phyloP scores from a whole-genome alignment of 768 basidiomycete genomes.

The Chlorophyllum brunneum region DNA sequence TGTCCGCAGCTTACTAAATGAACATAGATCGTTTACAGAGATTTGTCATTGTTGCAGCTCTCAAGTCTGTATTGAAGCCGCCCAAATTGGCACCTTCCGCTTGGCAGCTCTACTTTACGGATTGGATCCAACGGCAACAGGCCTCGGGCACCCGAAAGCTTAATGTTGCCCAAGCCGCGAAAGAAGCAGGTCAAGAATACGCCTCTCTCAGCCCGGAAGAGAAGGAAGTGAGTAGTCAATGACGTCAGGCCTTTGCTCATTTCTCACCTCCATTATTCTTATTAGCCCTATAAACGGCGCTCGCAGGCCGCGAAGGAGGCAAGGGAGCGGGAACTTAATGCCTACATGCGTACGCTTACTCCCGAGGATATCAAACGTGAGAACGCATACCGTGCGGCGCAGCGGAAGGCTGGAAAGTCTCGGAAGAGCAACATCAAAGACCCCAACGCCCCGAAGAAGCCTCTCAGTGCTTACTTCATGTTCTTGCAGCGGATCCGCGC shows the following conservation, averaged over 20 bases:
- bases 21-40: slow-evolving; percentile 13
- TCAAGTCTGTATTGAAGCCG: slow-evolving; percentile 78
- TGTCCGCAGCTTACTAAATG: slow-evolving; percentile 9
- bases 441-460: slow-evolving; percentile 95
- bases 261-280: slow-evolving; percentile 18
- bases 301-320: slow-evolving; percentile 83
- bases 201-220: slow-evolving; percentile 71
- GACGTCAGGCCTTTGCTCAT: slow-evolving; percentile 29
- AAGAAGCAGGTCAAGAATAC: slow-evolving; percentile 91
- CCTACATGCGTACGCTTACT: slow-evolving; percentile 85
- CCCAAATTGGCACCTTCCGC: slow-evolving; percentile 92
- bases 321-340: slow-evolving; percentile 75
- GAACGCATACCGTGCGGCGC: slow-evolving; percentile 87
- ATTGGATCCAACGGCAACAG: slow-evolving; percentile 89
- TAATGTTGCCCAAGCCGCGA: slow-evolving; percentile 93
- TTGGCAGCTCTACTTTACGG: slow-evolving; percentile 96
- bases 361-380: slow-evolving; percentile 94
- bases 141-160: slow-evolving; percentile 78
- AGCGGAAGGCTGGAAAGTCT: slow-evolving; percentile 90
- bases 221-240: slow-evolving; percentile 64
- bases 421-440: slow-evolving; percentile 95
- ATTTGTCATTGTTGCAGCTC: slow-evolving; percentile 39
- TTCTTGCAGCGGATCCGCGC: slow-evolving; percentile 89
- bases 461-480: slow-evolving; percentile 92
- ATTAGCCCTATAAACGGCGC: slow-evolving; percentile 79